Conservation (phyloP, 2,329 filamentous ascomycete species). For the Nemania diffusa region DNA sequence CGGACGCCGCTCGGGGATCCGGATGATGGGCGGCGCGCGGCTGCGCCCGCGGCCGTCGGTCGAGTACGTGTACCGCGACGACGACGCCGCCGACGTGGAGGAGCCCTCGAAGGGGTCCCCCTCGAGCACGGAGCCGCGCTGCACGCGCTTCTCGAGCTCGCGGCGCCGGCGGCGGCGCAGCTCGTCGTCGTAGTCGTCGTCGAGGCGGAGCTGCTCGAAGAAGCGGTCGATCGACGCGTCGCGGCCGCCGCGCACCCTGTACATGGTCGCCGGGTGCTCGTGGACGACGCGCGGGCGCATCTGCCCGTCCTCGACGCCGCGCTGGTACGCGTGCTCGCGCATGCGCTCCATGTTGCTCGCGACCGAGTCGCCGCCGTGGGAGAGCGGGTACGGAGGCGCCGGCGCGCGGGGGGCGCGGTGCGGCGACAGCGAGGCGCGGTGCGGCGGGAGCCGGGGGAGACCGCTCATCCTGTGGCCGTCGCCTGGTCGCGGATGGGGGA, state of each 20-base stretch:
- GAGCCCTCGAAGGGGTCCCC: slow-evolving; percentile 40
- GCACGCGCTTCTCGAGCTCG: slow-evolving; percentile 36
- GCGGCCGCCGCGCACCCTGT: slow-evolving; percentile 17
- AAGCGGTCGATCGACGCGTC: slow-evolving; percentile 19
- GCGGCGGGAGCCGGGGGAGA: neutral
- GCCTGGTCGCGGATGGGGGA: neutral
- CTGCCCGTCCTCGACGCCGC: slow-evolving; percentile 21
- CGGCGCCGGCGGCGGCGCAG: slow-evolving; percentile 29
- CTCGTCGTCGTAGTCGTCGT: slow-evolving; percentile 37
- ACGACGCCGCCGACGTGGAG: slow-evolving; percentile 13
- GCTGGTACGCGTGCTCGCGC: slow-evolving; percentile 38
- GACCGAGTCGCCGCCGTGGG: neutral
- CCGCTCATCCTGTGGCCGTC: neutral
- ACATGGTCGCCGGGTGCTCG: neutral
- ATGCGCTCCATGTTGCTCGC: slow-evolving; percentile 36
- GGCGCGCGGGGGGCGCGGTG: slow-evolving; percentile 6
- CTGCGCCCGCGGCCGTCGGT: slow-evolving; percentile 16
- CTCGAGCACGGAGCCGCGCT: slow-evolving; percentile 40
- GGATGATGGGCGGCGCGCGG: slow-evolving; percentile 7
- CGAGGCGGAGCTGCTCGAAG: slow-evolving; percentile 32
- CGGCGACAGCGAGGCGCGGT: slow-evolving; percentile 3
- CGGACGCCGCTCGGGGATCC: slow-evolving; percentile 12
- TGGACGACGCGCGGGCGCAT: too few relatives aligned
- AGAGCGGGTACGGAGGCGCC: slow-evolving; percentile 2
- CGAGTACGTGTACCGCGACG: slow-evolving; percentile 31